Percentiles rank a stretch among this genome's conserved stretches.
phyloP scores from a whole-genome alignment of 2,329 filamentous ascomycete species.

The Penicillium sp. region DNA sequence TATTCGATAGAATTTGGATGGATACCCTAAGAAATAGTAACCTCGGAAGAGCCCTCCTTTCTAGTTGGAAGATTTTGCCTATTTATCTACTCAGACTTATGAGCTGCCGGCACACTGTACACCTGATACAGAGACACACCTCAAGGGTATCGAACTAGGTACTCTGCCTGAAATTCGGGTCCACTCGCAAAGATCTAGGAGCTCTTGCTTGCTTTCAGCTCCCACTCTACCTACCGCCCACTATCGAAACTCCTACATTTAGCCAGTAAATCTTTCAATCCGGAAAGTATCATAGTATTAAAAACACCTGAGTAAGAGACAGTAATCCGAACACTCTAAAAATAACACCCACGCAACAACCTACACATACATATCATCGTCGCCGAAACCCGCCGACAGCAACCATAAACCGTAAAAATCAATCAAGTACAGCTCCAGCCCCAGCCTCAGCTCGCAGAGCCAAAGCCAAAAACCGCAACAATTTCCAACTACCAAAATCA shows the following conservation, averaged over 20 bases:
- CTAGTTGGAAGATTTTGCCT: no score
- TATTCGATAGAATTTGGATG: no score
- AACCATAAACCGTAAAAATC: not conserved
- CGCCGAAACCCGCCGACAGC: not conserved
- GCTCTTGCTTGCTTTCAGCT: not conserved
- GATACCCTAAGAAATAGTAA: no score
- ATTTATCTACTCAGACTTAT: no score
- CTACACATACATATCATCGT: not conserved
- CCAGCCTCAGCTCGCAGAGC: not conserved
- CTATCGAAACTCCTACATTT: not conserved
- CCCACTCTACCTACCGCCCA: not conserved
- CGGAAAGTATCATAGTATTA: not conserved
- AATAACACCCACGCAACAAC: not conserved
- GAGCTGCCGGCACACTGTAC: no score
- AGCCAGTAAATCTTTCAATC: not conserved
- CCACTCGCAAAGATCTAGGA: no score
- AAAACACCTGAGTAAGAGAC: not conserved
- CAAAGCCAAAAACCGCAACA: not conserved
- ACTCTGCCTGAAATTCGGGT: no score
- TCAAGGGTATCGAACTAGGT: no score
- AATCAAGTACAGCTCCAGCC: not conserved
- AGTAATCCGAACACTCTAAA: not conserved
- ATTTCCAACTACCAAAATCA: not conserved
- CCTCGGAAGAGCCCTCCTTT: no score
- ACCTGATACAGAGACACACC: no score